phyloP scores from a whole-genome alignment of 768 basidiomycete species.

The Exidia glandulosa region DNA sequence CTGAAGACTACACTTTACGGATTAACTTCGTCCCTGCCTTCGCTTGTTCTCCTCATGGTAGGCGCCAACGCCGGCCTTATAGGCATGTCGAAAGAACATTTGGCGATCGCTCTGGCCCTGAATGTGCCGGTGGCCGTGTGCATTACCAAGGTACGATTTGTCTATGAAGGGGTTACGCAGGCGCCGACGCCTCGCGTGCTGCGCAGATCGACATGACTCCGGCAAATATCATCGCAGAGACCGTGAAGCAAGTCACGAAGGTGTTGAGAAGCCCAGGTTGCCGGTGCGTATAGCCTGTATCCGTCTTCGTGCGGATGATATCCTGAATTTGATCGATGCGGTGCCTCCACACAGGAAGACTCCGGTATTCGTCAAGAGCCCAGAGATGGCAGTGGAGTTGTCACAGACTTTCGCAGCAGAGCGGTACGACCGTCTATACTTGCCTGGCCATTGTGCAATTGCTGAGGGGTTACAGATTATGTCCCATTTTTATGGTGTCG shows the following conservation, averaged over 20 bases:
- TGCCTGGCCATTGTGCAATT: not conserved
- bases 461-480: slow-evolving; percentile 40
- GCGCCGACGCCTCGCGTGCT: not conserved
- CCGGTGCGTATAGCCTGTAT: slow-evolving; percentile 35
- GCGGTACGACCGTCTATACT: slow-evolving; percentile 31
- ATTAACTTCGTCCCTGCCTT: slow-evolving; percentile 87
- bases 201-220: slow-evolving; percentile 93
- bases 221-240: slow-evolving; percentile 80
- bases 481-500: slow-evolving; percentile 84
- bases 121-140: slow-evolving; percentile 90
- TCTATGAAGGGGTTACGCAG: not conserved
- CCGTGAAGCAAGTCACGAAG: slow-evolving; percentile 84
- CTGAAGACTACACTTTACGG: slow-evolving; percentile 91
- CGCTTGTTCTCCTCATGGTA: slow-evolving; percentile 84
- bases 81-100: slow-evolving; percentile 91
- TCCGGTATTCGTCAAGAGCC: slow-evolving; percentile 75
- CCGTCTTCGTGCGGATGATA: not conserved
- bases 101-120: slow-evolving; percentile 87
- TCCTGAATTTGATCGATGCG: not conserved
- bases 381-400: slow-evolving; percentile 71
- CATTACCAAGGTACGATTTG: slow-evolving; percentile 68
- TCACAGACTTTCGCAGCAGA: slow-evolving; percentile 65
- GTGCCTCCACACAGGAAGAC: slow-evolving; percentile 40
- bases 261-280: slow-evolving; percentile 90
- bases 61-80: slow-evolving; percentile 90